Base-by-base conservation (phyloP, 495 filamentous ascomycete genomes). In the Aspergillus kassunensis region DNA sequence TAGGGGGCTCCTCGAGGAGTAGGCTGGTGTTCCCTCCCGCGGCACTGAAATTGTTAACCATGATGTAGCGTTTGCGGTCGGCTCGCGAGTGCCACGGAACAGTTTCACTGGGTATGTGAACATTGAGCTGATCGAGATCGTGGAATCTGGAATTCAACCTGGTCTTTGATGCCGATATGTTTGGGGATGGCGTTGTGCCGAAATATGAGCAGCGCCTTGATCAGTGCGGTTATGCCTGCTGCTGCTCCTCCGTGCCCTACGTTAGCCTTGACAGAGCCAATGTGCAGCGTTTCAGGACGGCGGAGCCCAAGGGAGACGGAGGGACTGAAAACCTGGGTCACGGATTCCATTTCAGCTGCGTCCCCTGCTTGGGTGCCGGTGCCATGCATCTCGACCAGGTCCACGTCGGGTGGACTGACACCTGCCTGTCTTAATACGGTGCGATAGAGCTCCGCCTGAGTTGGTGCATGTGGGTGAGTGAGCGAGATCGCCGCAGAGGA, bases 391-490 rank as follows among this genome's bases (percentile, higher is more conserved):
- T 49, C 45, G n/a, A 49, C 20, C 4, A 18, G 29, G 6, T 63
- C 61, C 21, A 84, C 64, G 30, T 77, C 75, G 19, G 65, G 56
- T 0, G 78, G 73, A 47, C 77, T 61, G 15, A 83, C 59, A 13
- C 66, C 74, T 21, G 72, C 73, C 27, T 70, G 58, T 11, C 60
- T 57, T 15, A 83, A 56, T 2, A 81, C 69, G 62, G 56, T 36
- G 68, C 63, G 48, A 70, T 73, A 0, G 76, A 55, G 42, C n/a
- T 68, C 66, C 20, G 67, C 61, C 55, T 83, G 80, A 0, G 75
- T 61, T 12, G 63, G 70, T 6, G 71, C 71, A 46, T 80, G 75
- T 0, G 80, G 80, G 33, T 64, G 72, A 4, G 75, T 79, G n/a
- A 73, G 70, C 0, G 65, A 71, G 1, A 56, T 24, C 0, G 82